phyloP scores from a whole-genome alignment of 371 early-diverging fungal genomes.

The Lichtheimia ornata region DNA sequence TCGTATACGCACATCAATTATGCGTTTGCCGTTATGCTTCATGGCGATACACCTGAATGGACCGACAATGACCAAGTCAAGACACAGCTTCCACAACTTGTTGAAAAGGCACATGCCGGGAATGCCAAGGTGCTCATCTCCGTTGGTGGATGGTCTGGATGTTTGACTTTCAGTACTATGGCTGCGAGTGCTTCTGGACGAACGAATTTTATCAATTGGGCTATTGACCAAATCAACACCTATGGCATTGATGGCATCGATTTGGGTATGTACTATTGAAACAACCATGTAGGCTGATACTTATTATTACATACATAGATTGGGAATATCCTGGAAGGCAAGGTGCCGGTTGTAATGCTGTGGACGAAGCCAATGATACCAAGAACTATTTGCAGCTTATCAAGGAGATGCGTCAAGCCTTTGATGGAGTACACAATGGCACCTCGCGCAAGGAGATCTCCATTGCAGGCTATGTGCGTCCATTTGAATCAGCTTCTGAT shows the following conservation, averaged over 20 bases:
- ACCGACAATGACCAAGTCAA: conserved; percentile 18
- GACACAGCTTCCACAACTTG: conserved; percentile 32
- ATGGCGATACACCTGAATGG: conserved; percentile 35
- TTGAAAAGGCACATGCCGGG: conserved; percentile 46
- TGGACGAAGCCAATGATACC: conserved; percentile 40
- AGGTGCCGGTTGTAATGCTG: conserved; percentile 56
- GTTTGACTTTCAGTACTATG: conserved; percentile 54
- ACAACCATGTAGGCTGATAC: background rate
- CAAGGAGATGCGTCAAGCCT: conserved; percentile 55
- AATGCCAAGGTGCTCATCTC: conserved; percentile 52
- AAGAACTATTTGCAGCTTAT: conserved; percentile 49
- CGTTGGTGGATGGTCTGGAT: conserved; percentile 79
- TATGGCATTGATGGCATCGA: conserved; percentile 42
- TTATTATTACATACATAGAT: conserved; percentile 20
- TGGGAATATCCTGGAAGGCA: conserved; percentile 65
- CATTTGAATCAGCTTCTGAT: conserved; percentile 54
- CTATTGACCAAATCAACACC: conserved; percentile 25
- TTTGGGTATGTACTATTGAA: conserved; percentile 24
- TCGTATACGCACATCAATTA: conserved; percentile 65
- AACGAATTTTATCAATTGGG: conserved; percentile 44
- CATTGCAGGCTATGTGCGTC: conserved; percentile 53
- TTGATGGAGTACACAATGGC: conserved; percentile 52
- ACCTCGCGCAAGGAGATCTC: conserved; percentile 46
- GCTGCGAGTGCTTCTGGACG: conserved; percentile 38
- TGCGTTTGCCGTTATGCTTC: conserved; percentile 39